Evolutionary conservation across 148 eudicot genomes (phyloP), one percentile per base, ranked within the genome.

Genomic region (Pouteria glomerata): DNA sequence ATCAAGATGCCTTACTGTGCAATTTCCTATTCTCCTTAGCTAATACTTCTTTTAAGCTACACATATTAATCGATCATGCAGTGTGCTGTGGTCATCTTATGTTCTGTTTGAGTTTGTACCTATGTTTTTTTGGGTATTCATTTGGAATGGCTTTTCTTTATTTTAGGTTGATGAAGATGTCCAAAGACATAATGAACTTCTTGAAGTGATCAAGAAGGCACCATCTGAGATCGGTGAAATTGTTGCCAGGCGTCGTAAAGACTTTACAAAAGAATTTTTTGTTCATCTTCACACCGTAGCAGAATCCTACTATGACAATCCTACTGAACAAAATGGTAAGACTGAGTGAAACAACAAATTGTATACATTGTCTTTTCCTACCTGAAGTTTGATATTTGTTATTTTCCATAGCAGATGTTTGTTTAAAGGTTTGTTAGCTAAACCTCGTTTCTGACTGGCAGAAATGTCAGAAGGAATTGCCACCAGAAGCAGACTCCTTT

Each of bases 221-320:
- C 78, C 84, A 57, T 84, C 90, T 31, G 88, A 89, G 79, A 80
- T 95, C 16, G 77, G 74, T 57, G 96, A 90, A 29, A 78, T 90
- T 78, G 92, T 95, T 68, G 80, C 88, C 21, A 88, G 82, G 82
- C 96, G 97, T 39, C 99, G 99, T 57, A 95, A 92, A 85, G 93
- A 95, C 74, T 95, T 95, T 74, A 95, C 99, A 5, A 77, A 86
- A 63, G 99, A 95, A 70, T 95, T 95, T 67, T 95, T 95, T 59
- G 64, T 63, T 56, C 99, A 95, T 88, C 76, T 95, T 79, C 75
- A 83, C 61, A 85, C 87, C 52, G 90, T 95, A 66, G 96, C 96
- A 45, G 86, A 84, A 64, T 95, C 99, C 14, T 90, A 87, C 77
- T 76, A 82, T 78, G 96, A 95, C 61, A 72, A 95, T 72, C 90